Conservation (phyloP, 148 eudicot genomes). For the Limonium bicolor region DNA sequence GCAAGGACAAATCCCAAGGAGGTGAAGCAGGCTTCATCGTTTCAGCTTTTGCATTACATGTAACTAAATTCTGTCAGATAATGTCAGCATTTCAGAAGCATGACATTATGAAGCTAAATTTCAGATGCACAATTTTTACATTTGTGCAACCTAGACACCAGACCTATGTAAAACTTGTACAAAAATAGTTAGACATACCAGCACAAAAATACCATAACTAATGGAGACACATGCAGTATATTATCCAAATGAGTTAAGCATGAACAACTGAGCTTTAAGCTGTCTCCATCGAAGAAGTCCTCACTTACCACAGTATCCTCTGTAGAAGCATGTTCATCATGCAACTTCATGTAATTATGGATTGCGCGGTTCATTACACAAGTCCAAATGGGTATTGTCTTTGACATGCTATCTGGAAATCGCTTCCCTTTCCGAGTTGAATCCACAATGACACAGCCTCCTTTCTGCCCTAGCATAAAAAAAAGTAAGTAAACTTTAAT, state of each 20-base stretch:
- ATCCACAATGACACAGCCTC: constrained; percentile 86
- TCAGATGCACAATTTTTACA: too few relatives aligned
- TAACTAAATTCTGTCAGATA: constrained; percentile 18
- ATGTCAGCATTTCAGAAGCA: too few relatives aligned
- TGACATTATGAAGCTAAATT: too few relatives aligned
- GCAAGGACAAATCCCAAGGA: constrained; percentile 80
- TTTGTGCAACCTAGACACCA: too few relatives aligned
- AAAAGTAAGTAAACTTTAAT: too few relatives aligned
- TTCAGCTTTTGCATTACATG: constrained; percentile 9
- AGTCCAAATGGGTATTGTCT: constrained; percentile 92
- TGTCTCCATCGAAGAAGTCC: too few relatives aligned
- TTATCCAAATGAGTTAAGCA: too few relatives aligned
- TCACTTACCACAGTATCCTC: constrained; percentile 28
- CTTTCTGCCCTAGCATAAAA: constrained; percentile 81
- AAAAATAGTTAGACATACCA: too few relatives aligned
- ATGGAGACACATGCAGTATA: too few relatives aligned
- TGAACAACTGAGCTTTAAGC: too few relatives aligned
- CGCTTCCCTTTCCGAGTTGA: constrained; percentile 96
- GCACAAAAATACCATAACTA: too few relatives aligned
- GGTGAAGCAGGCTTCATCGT: constrained; percentile 6
- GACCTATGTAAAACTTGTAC: too few relatives aligned
- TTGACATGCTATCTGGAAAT: constrained; percentile 98
- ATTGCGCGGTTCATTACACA: constrained; percentile 86
- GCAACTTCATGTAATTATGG: constrained; percentile 18
- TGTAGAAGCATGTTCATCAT: constrained; percentile 5